Base-by-base conservation (phyloP, 306 rosid species). In the Morella rubra region DNA sequence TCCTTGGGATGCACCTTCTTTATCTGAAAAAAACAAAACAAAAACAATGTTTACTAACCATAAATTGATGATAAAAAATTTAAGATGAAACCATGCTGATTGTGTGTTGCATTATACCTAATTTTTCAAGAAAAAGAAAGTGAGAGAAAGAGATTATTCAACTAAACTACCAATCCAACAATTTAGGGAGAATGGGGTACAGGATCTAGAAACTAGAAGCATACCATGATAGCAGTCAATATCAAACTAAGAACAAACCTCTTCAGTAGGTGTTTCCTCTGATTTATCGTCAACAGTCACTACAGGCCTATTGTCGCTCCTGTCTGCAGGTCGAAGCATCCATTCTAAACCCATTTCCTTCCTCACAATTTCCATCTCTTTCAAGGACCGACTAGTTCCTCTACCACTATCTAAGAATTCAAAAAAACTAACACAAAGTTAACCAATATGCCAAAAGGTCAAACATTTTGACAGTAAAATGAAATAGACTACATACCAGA, bases 261-360 rank as follows among this genome's bases (percentile, higher is more conserved):
- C 96, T 72, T 84, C 88, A 8, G 60, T 74, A 7, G 76, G 82
- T 77, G 81, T 84, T 77, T 89, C 91, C 75, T 87, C 88, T 1
- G 74, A 77, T 59, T 83, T 76, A 42, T 66, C 74, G 22, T 90
- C 85, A 50, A 52, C 70, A 74, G 80, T 40, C 71, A 81, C 88
- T 13, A 53, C 74, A 32, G 90, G 83, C 69, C 66, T 46, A 69
- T 61, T 73, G 15, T 75, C 83, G 32, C n/a, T 73, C 78, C 79
- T 85, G 74, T 77, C 91, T 77, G 79, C 91, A 76, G 97, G 83
- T 84, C 90, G 84, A 73, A 92, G 96, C 98, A 92, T 95, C 98
- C 98, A 95, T 76, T 95, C 93, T 81, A 92, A 81, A 59, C 98
- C 98, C 87, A 89, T 84, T 83, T 87, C 95, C 79, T 86, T 92